phyloP scores from a whole-genome alignment of 2,329 filamentous ascomycete species.

The Xylariaceae sp. region DNA sequence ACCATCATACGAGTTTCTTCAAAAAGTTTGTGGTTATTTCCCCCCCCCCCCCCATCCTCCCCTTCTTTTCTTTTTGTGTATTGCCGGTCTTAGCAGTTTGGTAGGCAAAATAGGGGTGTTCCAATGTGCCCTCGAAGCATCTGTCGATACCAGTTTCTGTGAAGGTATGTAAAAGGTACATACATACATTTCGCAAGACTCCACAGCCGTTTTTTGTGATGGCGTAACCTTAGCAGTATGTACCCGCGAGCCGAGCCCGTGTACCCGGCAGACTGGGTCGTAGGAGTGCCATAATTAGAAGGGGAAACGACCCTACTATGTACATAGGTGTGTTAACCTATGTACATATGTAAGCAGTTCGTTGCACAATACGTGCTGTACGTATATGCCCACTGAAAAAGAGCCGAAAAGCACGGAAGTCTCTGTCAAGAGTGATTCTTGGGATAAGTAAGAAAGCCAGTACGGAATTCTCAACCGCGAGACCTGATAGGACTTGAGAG shows the following conservation, averaged over 20 bases:
- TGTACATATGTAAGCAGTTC: too few relatives aligned
- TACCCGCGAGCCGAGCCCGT: slow-evolving; percentile 10
- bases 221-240: slow-evolving; percentile 2
- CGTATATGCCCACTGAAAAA: background rate
- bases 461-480: background rate
- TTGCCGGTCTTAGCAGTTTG: background rate
- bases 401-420: background rate
- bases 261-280: slow-evolving; percentile 25
- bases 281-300: slow-evolving; percentile 26
- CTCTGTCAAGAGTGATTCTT: background rate
- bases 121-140: background rate
- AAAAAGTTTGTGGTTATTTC: background rate
- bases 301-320: slow-evolving; percentile 15
- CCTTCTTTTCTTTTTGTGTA: too few relatives aligned
- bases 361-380: slow-evolving; percentile 10
- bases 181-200: slow-evolving; percentile 8
- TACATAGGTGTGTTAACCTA: too few relatives aligned
- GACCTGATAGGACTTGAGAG: too few relatives aligned
- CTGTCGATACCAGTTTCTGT: slow-evolving; percentile 1
- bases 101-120: background rate
- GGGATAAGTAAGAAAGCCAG: background rate
- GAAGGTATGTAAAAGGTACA: too few relatives aligned
- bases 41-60: too few relatives aligned
- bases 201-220: slow-evolving; percentile 1
- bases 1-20: background rate